These are phyloP conservation scores for Begonia loranthoides DNA, from an alignment of 306 rosid genomes.

Conservation along the genomic window DNA sequence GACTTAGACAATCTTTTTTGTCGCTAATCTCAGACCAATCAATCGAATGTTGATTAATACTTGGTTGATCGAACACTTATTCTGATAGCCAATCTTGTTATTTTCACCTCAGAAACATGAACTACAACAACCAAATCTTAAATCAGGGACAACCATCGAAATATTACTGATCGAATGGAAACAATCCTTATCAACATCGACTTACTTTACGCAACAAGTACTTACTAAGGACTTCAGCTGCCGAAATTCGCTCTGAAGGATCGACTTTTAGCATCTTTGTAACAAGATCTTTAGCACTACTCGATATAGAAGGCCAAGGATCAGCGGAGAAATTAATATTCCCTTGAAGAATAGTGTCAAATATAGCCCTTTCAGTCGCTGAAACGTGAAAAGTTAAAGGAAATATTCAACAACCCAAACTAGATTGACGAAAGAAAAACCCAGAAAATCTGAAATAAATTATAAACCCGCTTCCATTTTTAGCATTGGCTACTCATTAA, in stretches of 20 bases:
- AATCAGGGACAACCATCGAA: too few relatives aligned
- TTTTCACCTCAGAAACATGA: too few relatives aligned
- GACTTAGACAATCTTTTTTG: too few relatives aligned
- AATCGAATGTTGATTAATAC: too few relatives aligned
- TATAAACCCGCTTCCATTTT: too few relatives aligned
- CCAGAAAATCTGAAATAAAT: too few relatives aligned
- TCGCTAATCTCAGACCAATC: too few relatives aligned
- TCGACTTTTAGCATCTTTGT: slow-evolving; percentile 64
- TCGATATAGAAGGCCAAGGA: slow-evolving; percentile 94
- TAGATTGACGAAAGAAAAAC: not conserved
- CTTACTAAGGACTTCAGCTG: slow-evolving; percentile 75
- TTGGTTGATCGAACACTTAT: too few relatives aligned
- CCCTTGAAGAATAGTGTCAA: slow-evolving; percentile 78
- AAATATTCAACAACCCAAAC: slow-evolving; percentile 6
- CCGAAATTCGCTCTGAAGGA: slow-evolving; percentile 66
- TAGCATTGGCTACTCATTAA: too few relatives aligned
- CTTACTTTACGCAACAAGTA: slow-evolving; percentile 3
- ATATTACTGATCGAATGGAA: too few relatives aligned
- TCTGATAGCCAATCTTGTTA: too few relatives aligned
- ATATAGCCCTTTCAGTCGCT: slow-evolving; percentile 86
- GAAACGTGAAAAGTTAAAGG: slow-evolving; percentile 21
- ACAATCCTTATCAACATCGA: not conserved
- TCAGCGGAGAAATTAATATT: slow-evolving; percentile 70
- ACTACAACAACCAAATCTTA: too few relatives aligned
- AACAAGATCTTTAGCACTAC: slow-evolving; percentile 82